Evolutionary conservation across 2,329 filamentous ascomycete species (phyloP).

Genomic region (Spiromastix sp.): DNA sequence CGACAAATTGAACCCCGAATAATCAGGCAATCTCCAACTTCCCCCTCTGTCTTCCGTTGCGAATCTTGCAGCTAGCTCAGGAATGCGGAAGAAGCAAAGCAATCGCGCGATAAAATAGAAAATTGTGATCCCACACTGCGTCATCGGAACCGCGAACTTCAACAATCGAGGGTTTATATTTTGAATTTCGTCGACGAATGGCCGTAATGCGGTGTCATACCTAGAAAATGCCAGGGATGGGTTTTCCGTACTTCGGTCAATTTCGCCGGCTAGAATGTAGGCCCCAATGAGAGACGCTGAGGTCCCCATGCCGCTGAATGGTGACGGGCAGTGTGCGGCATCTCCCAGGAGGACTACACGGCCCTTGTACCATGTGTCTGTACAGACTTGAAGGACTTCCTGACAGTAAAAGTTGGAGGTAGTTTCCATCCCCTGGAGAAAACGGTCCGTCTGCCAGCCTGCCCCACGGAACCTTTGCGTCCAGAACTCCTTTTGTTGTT

Average conservation of each 20-base stretch:
- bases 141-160: not conserved
- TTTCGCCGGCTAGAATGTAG: slow-evolving; percentile 26
- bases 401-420: slow-evolving; percentile 16
- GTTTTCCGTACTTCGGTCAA: slow-evolving; percentile 21
- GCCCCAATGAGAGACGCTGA: slow-evolving; percentile 36
- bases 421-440: not conserved
- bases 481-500: not conserved
- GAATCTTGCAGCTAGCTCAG: not conserved
- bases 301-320: slow-evolving; percentile 44
- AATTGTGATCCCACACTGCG: not conserved
- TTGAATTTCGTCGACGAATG: slow-evolving; percentile 36
- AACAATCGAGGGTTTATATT: slow-evolving; percentile 10
- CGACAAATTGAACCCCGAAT: too few relatives aligned
- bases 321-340: slow-evolving; percentile 41
- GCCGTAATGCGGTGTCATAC: slow-evolving; percentile 38
- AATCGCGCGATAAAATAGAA: not conserved
- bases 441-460: not conserved
- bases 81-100: not conserved
- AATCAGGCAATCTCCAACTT: not conserved
- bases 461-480: not conserved
- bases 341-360: slow-evolving; percentile 46
- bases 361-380: slow-evolving; percentile 35
- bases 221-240: slow-evolving; percentile 14
- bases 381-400: slow-evolving; percentile 35
- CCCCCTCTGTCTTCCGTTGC: not conserved